Conservation (phyloP, 495 filamentous ascomycete species). For the Acidiella bohemica region DNA sequence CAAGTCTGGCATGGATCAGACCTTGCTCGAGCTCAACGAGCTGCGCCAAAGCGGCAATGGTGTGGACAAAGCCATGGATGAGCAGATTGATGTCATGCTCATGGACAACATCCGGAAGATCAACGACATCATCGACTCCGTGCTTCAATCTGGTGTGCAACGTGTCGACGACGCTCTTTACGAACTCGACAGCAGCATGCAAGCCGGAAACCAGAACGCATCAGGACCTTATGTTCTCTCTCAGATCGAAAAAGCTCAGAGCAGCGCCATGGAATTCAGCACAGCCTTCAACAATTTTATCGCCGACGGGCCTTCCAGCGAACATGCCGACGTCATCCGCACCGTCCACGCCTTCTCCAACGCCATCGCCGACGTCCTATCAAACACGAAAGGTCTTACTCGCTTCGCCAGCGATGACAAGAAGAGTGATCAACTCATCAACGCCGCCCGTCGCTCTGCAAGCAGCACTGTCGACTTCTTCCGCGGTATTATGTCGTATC, state of each 20-base stretch:
- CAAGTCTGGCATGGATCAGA: slow-evolving; percentile 94
- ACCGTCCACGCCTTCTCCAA: slow-evolving; percentile 80
- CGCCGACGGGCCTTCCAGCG: slow-evolving; percentile 87
- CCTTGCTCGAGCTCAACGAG: slow-evolving; percentile 79
- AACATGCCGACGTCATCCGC: slow-evolving; percentile 82
- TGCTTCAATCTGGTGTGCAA: slow-evolving; percentile 83
- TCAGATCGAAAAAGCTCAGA: slow-evolving; percentile 92
- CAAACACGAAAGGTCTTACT: slow-evolving; percentile 89
- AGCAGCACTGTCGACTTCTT: slow-evolving; percentile 89
- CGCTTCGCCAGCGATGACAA: slow-evolving; percentile 91
- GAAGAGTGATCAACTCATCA: slow-evolving; percentile 72
- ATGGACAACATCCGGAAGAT: slow-evolving; percentile 79
- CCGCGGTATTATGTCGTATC: slow-evolving; percentile 84
- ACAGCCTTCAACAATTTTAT: slow-evolving; percentile 97
- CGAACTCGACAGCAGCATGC: slow-evolving; percentile 93
- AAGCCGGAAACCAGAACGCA: slow-evolving; percentile 95
- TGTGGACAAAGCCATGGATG: slow-evolving; percentile 70
- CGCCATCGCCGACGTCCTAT: slow-evolving; percentile 83
- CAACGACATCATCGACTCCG: slow-evolving; percentile 95
- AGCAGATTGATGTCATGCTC: slow-evolving; percentile 78
- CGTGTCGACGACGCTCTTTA: slow-evolving; percentile 94
- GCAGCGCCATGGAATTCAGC: slow-evolving; percentile 87
- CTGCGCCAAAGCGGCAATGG: slow-evolving; percentile 52
- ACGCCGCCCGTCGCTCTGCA: slow-evolving; percentile 70
- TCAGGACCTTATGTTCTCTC: slow-evolving; percentile 92